phyloP scores from a whole-genome alignment of 805 yeast species.

The Candida fluviatilis region DNA sequence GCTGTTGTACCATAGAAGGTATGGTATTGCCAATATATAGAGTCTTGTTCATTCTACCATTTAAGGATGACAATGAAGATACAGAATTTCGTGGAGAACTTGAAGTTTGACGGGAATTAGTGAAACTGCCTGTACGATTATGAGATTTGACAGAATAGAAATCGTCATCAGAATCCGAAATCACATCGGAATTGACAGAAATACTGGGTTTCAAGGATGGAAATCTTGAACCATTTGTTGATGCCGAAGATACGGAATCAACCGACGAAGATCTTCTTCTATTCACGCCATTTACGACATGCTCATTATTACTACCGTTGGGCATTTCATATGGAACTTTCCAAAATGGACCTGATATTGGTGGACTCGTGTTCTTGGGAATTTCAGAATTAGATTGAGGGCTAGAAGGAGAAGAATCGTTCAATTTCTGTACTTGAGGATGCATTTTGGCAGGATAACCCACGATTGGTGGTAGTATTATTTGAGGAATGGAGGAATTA shows the following conservation, averaged over 20 bases:
- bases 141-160: conserved; percentile 23
- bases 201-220: conserved; percentile 25
- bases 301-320: conserved; percentile 2
- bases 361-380: conserved; percentile 18
- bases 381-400: not conserved
- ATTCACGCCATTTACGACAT: not conserved
- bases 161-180: conserved; percentile 34
- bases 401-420: conserved; percentile 6
- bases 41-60: conserved; percentile 23
- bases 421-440: conserved; percentile 3
- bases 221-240: conserved; percentile 35
- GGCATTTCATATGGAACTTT: conserved; percentile 62
- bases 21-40: conserved; percentile 5
- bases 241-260: conserved; percentile 47
- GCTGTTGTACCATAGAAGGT: conserved; percentile 8
- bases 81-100: conserved; percentile 32
- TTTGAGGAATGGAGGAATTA: conserved; percentile 15
- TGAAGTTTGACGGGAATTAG: conserved; percentile 8
- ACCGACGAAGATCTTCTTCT: conserved; percentile 40
- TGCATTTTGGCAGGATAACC: conserved; percentile 13
- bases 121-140: conserved; percentile 7
- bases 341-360: conserved; percentile 51
- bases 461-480: conserved; percentile 28
- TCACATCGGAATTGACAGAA: conserved; percentile 18
- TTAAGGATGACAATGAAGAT: conserved; percentile 25